Percentiles rank a stretch among this genome's conserved stretches.
Evolutionary conservation across 2,329 filamentous ascomycete genomes (phyloP).

Genomic region (Pseudogymnoascus sp.): DNA sequence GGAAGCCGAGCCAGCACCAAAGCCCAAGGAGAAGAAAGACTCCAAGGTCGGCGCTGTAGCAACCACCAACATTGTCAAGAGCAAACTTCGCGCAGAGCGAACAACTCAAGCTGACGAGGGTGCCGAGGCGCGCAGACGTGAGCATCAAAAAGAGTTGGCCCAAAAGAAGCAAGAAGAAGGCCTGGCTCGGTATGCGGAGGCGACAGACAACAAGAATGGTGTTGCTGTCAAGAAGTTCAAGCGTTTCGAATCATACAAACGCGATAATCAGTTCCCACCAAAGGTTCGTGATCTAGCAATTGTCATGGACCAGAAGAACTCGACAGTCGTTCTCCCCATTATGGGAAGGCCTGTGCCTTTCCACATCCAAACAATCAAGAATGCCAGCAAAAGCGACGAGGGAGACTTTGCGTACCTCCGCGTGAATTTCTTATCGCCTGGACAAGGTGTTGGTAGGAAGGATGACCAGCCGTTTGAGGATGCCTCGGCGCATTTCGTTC

Average conservation of each 20-base stretch:
- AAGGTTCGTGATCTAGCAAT: conserved; percentile 81
- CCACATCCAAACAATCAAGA: conserved; percentile 98
- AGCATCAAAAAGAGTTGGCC: conserved; percentile 87
- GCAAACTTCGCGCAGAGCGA: conserved; percentile 82
- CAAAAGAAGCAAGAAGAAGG: conserved; percentile 85
- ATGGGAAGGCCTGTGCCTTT: conserved; percentile 97
- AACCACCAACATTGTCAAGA: conserved; percentile 91
- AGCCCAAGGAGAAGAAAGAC: conserved; percentile 79
- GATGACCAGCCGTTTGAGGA: conserved; percentile 98
- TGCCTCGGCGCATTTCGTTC: conserved; percentile 86
- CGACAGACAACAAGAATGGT: conserved; percentile 76
- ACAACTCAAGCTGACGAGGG: conserved; percentile 84
- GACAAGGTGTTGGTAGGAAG: conserved; percentile 92
- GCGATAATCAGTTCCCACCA: conserved; percentile 84
- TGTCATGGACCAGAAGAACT: conserved; percentile 82
- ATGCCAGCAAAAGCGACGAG: conserved; percentile 95
- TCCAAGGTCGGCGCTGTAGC: conserved; percentile 77
- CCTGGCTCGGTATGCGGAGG: conserved; percentile 74
- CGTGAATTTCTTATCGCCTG: conserved; percentile 95
- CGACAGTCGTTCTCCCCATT: conserved; percentile 85
- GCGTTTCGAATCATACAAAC: conserved; percentile 97
- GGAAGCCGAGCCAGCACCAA: conserved; percentile 75
- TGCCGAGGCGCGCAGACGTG: conserved; percentile 74
- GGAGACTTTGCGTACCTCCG: conserved; percentile 88
- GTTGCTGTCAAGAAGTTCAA: conserved; percentile 98